Conservation (phyloP, 2,329 filamentous ascomycete species). For the Epichloe elymi region DNA sequence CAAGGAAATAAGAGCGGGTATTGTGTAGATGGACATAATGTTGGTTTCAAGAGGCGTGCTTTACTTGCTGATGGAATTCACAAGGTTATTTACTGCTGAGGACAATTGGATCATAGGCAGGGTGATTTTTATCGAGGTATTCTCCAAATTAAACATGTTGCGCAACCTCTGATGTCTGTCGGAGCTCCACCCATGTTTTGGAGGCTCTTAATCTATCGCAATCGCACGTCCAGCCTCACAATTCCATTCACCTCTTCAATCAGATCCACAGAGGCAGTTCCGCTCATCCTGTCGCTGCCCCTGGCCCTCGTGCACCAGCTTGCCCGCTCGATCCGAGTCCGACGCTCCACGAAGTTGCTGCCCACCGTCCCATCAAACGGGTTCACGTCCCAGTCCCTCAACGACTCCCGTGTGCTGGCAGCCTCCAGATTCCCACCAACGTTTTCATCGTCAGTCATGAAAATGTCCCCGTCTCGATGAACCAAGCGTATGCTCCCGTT, state of each 20-base stretch:
- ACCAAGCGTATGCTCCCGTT: constrained; percentile 20
- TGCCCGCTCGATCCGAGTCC: constrained; percentile 4
- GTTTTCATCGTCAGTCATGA: constrained; percentile 14
- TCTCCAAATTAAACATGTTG: not conserved
- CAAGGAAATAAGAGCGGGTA: too few species aligned
- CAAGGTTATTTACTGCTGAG: too few species aligned
- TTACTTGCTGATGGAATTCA: too few species aligned
- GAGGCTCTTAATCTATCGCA: constrained; percentile 7
- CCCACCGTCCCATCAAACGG: constrained; percentile 7
- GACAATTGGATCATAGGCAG: too few species aligned
- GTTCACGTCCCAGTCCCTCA: constrained; percentile 3
- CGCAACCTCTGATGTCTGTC: not conserved
- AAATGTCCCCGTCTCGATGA: constrained; percentile 18
- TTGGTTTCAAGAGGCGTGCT: too few species aligned
- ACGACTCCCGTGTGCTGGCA: not conserved
- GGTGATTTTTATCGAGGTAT: too few species aligned
- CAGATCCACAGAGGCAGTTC: constrained; percentile 16
- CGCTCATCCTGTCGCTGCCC: constrained; percentile 9
- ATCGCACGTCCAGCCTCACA: constrained; percentile 25
- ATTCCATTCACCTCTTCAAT: constrained; percentile 24
- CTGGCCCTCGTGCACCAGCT: constrained; percentile 4
- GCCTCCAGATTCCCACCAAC: not conserved
- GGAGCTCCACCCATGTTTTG: too few species aligned
- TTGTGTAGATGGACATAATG: too few species aligned
- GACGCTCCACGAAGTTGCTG: constrained; percentile 4